Base-by-base conservation (phyloP, 805 yeast genomes). In the Wickerhamomyces xylosicus region DNA sequence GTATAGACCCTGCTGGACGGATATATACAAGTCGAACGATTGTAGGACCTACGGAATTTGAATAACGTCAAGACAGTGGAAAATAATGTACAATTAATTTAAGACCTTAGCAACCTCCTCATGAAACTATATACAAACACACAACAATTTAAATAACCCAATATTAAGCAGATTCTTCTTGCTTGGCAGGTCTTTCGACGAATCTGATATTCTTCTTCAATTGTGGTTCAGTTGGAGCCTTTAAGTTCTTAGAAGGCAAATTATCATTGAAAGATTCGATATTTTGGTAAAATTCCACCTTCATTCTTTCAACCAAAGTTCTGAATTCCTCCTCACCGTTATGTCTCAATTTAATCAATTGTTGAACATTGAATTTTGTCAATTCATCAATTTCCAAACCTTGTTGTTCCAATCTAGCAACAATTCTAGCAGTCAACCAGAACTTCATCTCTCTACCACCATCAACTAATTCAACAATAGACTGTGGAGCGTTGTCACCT, bases 401-500 rank as follows among this genome's bases (percentile, higher is more conserved):
- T 53, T 79, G 85, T 37, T 69, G 61, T 60, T 83, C 79, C 38
- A 81, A 64, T 48, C 95, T 71, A n/a, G 95, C 95, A 5, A 83
- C 90, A 3, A 76, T 68, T 58, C 85, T 74, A n/a, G 95, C 95
- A 8, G 77, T 70, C 52, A 75, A 63, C 77, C 94, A 83, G 47
- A 77, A 71, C 49, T 79, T 74, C 68, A 84, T 71, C 55, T 85
- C 95, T 42, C 75, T 64, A 15, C 66, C 60, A 4, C 79, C 76
- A 49, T 84, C 95, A 1, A 90, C 94, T 36, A 92, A 66, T 60
- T 92, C 98, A 39, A 92, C 54, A 8, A 89, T 78, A 1, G 92
- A 79, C 69, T 85, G 92, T 25, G 89, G 89, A 0, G 97, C 95
- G 44, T 78, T 82, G 57, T 92, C 98, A 40, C 92, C 89, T 35